Percentiles rank a stretch among this genome's conserved stretches.
Conservation (phyloP, 2,329 filamentous ascomycete species). For the Cadophora sp. region DNA sequence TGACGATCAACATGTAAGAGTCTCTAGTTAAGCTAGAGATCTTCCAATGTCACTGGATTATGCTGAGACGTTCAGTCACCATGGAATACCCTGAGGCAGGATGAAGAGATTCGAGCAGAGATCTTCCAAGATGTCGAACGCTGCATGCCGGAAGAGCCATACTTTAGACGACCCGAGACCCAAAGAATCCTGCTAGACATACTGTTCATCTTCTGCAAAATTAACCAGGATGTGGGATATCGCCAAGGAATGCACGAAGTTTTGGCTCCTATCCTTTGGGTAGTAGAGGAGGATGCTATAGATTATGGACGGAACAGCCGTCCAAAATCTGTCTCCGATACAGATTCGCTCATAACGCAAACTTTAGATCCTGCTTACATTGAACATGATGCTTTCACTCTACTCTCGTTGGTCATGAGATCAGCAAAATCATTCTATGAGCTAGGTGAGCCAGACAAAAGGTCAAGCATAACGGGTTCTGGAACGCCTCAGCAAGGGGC, state of each 20-base stretch:
- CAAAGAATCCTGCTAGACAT: constrained; percentile 87
- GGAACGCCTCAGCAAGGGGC: constrained; percentile 47
- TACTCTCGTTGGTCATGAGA: constrained; percentile 90
- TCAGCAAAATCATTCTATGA: constrained; percentile 88
- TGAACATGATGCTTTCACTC: constrained; percentile 88
- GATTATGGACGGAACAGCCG: constrained; percentile 47
- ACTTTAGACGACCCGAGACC: constrained; percentile 81
- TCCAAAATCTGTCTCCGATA: constrained; percentile 46
- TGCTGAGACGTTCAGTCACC: constrained; percentile 73
- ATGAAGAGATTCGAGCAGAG: constrained; percentile 84
- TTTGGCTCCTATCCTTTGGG: constrained; percentile 86
- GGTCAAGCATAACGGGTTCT: constrained; percentile 43
- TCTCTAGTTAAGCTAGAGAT: constrained; percentile 25
- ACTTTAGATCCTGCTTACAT: constrained; percentile 76
- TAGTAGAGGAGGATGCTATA: constrained; percentile 82
- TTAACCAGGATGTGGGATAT: constrained; percentile 85
- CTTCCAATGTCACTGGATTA: background rate
- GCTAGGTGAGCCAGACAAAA: constrained; percentile 50
- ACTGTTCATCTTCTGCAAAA: constrained; percentile 92
- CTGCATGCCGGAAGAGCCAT: constrained; percentile 86
- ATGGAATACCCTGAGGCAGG: constrained; percentile 85
- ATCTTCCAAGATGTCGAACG: constrained; percentile 94
- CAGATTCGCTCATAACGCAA: constrained; percentile 56
- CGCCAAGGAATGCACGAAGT: constrained; percentile 99
- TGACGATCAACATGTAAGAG: constrained; percentile 70